Evolutionary conservation across 2,329 filamentous ascomycete species (phyloP).

Genomic region (Pseudocercospora musae): DNA sequence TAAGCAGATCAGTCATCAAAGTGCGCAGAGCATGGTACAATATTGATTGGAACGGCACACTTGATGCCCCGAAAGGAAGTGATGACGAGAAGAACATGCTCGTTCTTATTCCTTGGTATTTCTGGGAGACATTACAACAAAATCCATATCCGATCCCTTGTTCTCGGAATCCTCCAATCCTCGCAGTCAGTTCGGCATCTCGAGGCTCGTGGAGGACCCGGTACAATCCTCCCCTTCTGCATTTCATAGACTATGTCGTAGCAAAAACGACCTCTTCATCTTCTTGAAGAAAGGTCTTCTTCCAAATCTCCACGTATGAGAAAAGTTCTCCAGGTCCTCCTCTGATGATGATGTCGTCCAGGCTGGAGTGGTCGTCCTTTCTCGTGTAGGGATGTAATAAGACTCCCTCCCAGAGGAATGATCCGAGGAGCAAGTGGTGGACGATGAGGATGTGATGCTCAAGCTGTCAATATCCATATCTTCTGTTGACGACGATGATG

Average conservation of each 20-base stretch:
- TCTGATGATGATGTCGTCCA: too few species aligned
- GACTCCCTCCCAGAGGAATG: neutral
- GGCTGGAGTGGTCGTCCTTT: neutral
- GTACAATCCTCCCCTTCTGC: too few species aligned
- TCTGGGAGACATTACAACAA: neutral
- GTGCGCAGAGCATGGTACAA: too few species aligned
- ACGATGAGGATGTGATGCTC: neutral
- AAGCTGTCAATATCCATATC: neutral
- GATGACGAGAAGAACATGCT: too few species aligned
- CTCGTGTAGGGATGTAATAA: neutral
- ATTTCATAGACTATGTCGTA: neutral
- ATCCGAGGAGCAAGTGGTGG: neutral
- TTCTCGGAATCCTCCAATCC: neutral
- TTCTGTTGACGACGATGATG: neutral
- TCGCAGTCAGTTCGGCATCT: too few species aligned
- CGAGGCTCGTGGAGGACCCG: too few species aligned
- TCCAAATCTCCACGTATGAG: neutral
- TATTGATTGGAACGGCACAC: too few species aligned
- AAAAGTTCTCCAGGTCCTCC: neutral
- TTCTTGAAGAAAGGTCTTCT: neutral
- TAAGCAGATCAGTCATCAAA: neutral
- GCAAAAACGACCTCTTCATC: neutral
- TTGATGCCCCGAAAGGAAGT: too few species aligned
- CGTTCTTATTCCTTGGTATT: neutral
- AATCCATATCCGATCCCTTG: neutral